Conservation (phyloP, 306 rosid species). For the Prosopis cineraria region DNA sequence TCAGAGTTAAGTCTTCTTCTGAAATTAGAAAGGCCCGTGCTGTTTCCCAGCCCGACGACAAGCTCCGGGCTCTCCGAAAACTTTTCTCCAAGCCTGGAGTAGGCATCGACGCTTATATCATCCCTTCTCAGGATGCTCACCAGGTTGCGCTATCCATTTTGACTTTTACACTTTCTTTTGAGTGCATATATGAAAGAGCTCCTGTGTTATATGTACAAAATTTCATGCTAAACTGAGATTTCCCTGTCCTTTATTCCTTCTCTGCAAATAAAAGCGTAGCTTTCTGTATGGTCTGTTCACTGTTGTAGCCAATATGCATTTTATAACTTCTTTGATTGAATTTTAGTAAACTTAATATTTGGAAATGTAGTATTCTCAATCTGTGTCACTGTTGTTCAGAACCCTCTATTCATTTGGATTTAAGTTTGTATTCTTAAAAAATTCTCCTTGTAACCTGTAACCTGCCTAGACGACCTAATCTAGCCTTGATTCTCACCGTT, state of each 20-base stretch:
- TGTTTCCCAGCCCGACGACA: conserved; percentile 53
- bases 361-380: background rate
- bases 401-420: background rate
- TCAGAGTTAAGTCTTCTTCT: conserved; percentile 76
- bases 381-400: background rate
- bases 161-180: background rate
- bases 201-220: background rate
- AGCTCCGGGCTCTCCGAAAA: conserved; percentile 68
- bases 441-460: background rate
- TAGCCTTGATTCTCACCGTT: background rate
- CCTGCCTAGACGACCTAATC: background rate
- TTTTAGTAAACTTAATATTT: background rate
- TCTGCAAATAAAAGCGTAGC: background rate
- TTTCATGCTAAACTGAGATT: background rate
- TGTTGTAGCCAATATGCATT: background rate
- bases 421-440: background rate
- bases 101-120: conserved; percentile 77
- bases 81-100: conserved; percentile 69
- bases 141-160: conserved; percentile 51
- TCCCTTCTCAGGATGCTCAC: conserved; percentile 97
- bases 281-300: background rate
- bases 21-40: conserved; percentile 45
- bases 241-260: background rate
- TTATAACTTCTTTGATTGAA: background rate
- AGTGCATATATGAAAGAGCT: background rate